Conservation (phyloP, 495 filamentous ascomycete species). For the Podospora conica region DNA sequence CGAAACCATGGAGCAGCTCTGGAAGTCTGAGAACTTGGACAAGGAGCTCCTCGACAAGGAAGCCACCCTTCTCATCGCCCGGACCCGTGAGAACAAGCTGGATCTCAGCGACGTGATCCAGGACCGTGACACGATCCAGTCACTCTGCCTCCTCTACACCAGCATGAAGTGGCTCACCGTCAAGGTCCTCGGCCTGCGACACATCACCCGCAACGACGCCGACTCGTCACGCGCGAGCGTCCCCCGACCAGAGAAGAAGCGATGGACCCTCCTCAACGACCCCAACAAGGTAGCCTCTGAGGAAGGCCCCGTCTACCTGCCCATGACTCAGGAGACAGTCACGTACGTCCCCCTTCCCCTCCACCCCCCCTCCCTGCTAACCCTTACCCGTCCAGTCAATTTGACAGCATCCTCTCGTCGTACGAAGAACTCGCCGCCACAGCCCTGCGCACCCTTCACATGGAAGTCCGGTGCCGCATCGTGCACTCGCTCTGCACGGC, state of each 20-base stretch:
- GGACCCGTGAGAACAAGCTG: constrained; percentile 57
- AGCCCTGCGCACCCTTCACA: constrained; percentile 75
- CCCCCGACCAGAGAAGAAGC: constrained; percentile 49
- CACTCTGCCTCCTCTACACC: constrained; percentile 81
- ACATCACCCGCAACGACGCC: constrained; percentile 55
- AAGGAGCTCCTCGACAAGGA: constrained; percentile 53
- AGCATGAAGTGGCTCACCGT: constrained; percentile 97
- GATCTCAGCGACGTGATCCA: constrained; percentile 77
- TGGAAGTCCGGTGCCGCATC: constrained; percentile 78
- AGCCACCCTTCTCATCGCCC: constrained; percentile 57
- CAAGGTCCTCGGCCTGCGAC: constrained; percentile 67
- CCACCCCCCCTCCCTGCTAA: background rate
- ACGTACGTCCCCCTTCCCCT: constrained; percentile 40
- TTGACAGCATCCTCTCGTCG: constrained; percentile 77
- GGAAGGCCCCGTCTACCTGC: constrained; percentile 66
- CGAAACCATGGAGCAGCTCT: constrained; percentile 58
- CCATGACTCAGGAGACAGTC: constrained; percentile 81
- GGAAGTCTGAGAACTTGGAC: constrained; percentile 45
- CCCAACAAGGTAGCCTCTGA: constrained; percentile 41
- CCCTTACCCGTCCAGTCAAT: constrained; percentile 55
- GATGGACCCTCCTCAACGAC: constrained; percentile 77
- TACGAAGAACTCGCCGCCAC: constrained; percentile 70
- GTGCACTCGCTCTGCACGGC: constrained; percentile 58
- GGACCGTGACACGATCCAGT: constrained; percentile 76
- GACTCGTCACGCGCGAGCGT: constrained; percentile 45